Base-by-base conservation (phyloP, 2,329 filamentous ascomycete genomes). In the Pestalotiopsis sp. region DNA sequence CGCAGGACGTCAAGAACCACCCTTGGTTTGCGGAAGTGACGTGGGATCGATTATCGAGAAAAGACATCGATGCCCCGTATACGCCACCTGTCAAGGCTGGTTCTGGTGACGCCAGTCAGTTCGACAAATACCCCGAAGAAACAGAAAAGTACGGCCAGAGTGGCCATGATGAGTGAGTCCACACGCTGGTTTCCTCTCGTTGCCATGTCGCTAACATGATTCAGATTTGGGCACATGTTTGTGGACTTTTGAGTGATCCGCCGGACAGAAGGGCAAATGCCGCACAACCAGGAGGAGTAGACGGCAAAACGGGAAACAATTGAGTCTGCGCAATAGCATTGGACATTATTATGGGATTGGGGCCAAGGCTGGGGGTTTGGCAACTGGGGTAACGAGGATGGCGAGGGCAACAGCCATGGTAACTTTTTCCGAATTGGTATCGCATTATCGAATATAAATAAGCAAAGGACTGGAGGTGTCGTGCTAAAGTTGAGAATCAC, bases 21-120 rank as follows among this genome's bases (percentile, higher is more conserved):
- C 88, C 93, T 1, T 99, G 96, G 96, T 99, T 99, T 78, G 89
- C 93, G 7, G 96, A 99, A 82, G 96, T 99, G 65, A 98, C 96
- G 2, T 99, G 96, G 96, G 96, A 99, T 77, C 87, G 96, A 71
- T 84, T 99, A 75, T 91, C 93, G 49, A 92, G 94, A 80, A 98
- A 98, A 83, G 96, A 99, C 76, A 99, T 99, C 71, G 96, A 99
- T 81, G 96, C 96, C 49, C 96, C 96, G 4, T 99, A 99, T 79
- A 96, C 97, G 67, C 96, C 96, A 17, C 96, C 96, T 0, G 95
- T 99, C 71, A 93, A 96, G 79, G 95, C 94, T 57, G 96, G 96
- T 57, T 92, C 94, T 38, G 96, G 96, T 69, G 96, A 99, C 83
- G 94, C 96, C 65, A 98, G 95, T 82, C 93, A 98, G 81, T 99